phyloP scores from a whole-genome alignment of 2,329 filamentous ascomycete species.

The Fusarium fracticaudum region DNA sequence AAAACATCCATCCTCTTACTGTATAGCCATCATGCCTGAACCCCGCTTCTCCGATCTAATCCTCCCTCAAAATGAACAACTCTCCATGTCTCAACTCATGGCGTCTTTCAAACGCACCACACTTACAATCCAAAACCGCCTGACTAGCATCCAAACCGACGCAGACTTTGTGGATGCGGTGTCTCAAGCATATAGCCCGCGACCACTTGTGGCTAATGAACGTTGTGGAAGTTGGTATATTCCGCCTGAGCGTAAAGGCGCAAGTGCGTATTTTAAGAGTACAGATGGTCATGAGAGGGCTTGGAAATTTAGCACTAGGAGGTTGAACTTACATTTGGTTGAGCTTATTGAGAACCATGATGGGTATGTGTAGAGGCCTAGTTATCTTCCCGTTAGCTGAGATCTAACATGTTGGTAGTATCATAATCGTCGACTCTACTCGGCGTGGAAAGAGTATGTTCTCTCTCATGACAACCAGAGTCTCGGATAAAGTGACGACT shows the following conservation, averaged over 20 bases:
- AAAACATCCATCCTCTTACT: background rate
- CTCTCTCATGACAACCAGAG: background rate
- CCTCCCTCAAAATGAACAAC: slow-evolving; percentile 65
- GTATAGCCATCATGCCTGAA: slow-evolving; percentile 30
- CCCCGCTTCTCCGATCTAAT: slow-evolving; percentile 55
- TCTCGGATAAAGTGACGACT: background rate
- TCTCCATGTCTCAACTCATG: slow-evolving; percentile 77
- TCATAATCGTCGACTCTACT: slow-evolving; percentile 92
- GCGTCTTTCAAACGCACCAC: slow-evolving; percentile 79
- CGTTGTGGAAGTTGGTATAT: slow-evolving; percentile 98
- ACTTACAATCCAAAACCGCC: slow-evolving; percentile 81
- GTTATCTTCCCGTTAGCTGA: background rate
- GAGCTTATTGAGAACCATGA: slow-evolving; percentile 71
- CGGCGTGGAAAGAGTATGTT: slow-evolving; percentile 82
- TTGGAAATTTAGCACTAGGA: slow-evolving; percentile 87
- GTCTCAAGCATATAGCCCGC: slow-evolving; percentile 56
- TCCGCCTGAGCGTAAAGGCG: slow-evolving; percentile 67
- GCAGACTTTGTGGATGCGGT: slow-evolving; percentile 76
- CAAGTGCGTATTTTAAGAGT: slow-evolving; percentile 95
- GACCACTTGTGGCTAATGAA: slow-evolving; percentile 91
- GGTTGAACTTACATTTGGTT: slow-evolving; percentile 86
- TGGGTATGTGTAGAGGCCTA: slow-evolving; percentile 61
- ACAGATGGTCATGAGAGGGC: slow-evolving; percentile 93
- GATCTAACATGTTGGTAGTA: slow-evolving; percentile 52
- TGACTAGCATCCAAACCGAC: slow-evolving; percentile 81